Evolutionary conservation across 345 rosid genomes (phyloP), one percentile per base, ranked within the genome.

Genomic region (Heritiera fomes): DNA sequence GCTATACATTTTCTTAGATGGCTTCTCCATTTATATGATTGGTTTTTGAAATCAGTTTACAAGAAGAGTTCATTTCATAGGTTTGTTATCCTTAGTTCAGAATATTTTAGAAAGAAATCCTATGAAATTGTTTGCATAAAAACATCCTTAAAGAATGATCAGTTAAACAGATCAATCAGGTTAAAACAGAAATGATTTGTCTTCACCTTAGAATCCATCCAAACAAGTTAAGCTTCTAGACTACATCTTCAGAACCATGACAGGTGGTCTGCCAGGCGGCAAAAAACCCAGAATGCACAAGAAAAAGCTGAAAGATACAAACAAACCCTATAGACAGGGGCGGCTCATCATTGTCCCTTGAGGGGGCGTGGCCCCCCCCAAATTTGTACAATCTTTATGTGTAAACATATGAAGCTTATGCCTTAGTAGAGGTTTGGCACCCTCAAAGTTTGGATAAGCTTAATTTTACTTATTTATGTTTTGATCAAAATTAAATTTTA

Each of bases 241-340:
- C 67, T 65, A 59, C 77, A 59, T 79, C 71, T 50, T 20, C 72
- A 61, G 12, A 56, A 76, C 73, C 72, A 62, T 73, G 91, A 83
- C 89, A 87, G 82, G 86, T 85, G 91, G 83, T 73, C 71, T 79
- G 88, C 87, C 88, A 88, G 75, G 85, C 78, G 88, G 91, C 91
- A 80, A 72, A 49, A 55, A 69, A 67, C 12, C 78, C 79, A 56
- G 32, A 82, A n/a, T 64, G 45, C 50, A 12, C 73, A 61, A 81
- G 65, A 63, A 68, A 77, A 77, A 18, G 53, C 60, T 62, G 75
- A 67, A 60, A 65, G 53, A 72, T 66, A 55, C 73, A 47, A 59
- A 47, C 55, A 59, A 76, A 53, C 6, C n/a, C 46, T 49, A 71
- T 53, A 6, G 13, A 55, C 17, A 67, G 32, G n/a, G n/a, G n/a